Percentiles rank a stretch among this genome's conserved stretches.
Conservation (phyloP, 306 rosid species). For the Sicyos edulis region DNA sequence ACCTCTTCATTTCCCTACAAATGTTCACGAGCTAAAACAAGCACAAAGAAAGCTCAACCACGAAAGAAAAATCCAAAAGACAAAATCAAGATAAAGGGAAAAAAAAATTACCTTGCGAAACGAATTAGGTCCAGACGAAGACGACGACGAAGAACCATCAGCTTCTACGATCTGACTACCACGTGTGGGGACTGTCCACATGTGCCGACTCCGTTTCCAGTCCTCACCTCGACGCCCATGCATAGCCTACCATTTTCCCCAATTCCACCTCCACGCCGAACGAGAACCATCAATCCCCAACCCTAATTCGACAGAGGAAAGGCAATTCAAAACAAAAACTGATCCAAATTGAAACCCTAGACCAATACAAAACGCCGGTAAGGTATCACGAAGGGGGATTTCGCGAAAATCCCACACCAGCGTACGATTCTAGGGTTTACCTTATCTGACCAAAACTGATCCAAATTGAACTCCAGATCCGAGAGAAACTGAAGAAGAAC, state of each 20-base stretch:
- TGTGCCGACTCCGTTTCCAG: conserved; percentile 55
- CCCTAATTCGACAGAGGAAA: conserved; percentile 24
- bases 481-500: not conserved
- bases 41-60: not conserved
- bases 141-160: conserved; percentile 42
- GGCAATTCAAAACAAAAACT: conserved; percentile 6
- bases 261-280: conserved; percentile 38
- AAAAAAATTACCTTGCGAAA: conserved; percentile 41
- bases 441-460: conserved; percentile 17
- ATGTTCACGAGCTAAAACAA: not conserved
- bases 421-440: conserved; percentile 13
- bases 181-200: conserved; percentile 51
- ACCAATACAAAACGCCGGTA: conserved; percentile 30
- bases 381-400: not conserved
- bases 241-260: conserved; percentile 75
- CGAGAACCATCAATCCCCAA: conserved; percentile 38
- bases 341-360: conserved; percentile 29
- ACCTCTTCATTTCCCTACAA: not conserved
- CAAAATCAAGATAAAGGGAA: not conserved
- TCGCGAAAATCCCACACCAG: not conserved
- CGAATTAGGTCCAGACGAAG: conserved; percentile 35
- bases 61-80: not conserved
- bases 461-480: conserved; percentile 30
- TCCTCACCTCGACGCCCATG: conserved; percentile 54
- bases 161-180: conserved; percentile 31